Evolutionary conservation across 148 eudicot species (phyloP).

Genomic region (Diospyros kaki): DNA sequence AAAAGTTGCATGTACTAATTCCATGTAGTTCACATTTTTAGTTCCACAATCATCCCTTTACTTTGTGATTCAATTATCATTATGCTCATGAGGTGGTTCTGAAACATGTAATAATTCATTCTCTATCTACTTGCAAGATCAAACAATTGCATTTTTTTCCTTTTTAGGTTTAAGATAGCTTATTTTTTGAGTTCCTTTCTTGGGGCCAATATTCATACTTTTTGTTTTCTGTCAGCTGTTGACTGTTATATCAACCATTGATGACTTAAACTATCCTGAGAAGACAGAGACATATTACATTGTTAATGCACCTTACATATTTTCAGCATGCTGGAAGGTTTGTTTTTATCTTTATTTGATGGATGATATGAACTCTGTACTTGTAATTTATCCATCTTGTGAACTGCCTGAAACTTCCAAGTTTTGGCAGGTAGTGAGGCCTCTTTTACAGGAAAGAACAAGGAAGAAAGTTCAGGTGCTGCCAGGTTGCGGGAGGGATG

Average conservation of each 20-base stretch:
- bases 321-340: constrained; percentile 99
- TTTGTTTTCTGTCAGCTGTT: constrained; percentile 58
- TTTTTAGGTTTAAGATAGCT: background rate
- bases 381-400: background rate
- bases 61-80: no score
- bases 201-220: constrained; percentile 8
- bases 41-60: no score
- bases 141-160: no score
- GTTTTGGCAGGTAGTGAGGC: constrained; percentile 76
- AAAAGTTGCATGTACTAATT: background rate
- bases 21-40: background rate
- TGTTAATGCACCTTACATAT: constrained; percentile 93
- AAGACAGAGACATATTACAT: constrained; percentile 93
- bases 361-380: background rate
- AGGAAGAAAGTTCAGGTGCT: constrained; percentile 92
- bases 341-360: constrained; percentile 14
- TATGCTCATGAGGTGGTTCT: no score
- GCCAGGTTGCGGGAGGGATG: constrained; percentile 82
- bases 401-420: background rate
- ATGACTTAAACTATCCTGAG: constrained; percentile 99
- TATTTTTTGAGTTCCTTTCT: background rate
- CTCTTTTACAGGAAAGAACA: constrained; percentile 95
- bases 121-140: no score
- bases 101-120: no score
- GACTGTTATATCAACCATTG: constrained; percentile 85